Conservation (phyloP, 1,284 basidiomycete species). For the Ustilago vetiveriae region DNA sequence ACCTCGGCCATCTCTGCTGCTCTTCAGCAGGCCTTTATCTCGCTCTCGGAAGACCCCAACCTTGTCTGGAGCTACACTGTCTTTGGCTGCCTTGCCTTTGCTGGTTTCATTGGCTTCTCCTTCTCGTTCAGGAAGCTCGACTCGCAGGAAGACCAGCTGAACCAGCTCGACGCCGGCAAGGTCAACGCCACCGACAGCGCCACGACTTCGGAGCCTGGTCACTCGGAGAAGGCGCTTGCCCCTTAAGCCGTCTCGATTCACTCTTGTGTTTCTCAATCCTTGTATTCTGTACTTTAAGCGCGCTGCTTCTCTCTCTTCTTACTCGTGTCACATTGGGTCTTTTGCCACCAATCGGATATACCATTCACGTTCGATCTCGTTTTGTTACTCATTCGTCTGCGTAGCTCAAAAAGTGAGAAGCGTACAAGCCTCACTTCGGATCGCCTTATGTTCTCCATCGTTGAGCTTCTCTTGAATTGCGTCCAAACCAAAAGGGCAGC, state of each 20-base stretch:
- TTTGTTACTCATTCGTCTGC: too few relatives aligned
- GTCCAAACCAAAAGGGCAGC: too few relatives aligned
- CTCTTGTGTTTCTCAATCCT: neutral
- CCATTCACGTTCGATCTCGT: conserved; percentile 4
- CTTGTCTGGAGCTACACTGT: conserved; percentile 71
- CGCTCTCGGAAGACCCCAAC: conserved; percentile 71
- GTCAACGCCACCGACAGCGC: conserved; percentile 8
- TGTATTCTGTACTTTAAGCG: conserved; percentile 24
- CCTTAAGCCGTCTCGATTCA: conserved; percentile 2
- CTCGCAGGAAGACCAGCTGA: conserved; percentile 71
- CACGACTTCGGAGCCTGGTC: conserved; percentile 17
- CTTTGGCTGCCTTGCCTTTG: conserved; percentile 69
- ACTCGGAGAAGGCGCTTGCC: conserved; percentile 31
- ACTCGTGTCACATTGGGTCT: conserved; percentile 2
- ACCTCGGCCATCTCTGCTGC: conserved; percentile 72
- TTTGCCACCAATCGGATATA: conserved; percentile 20
- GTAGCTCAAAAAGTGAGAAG: too few relatives aligned
- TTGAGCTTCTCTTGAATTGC: too few relatives aligned
- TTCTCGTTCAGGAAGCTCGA: conserved; percentile 74
- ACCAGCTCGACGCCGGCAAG: conserved; percentile 49
- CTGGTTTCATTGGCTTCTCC: conserved; percentile 73
- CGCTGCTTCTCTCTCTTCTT: conserved; percentile 4
- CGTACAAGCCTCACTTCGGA: too few relatives aligned
- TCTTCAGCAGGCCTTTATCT: conserved; percentile 73
- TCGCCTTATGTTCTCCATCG: too few relatives aligned